Percentiles rank a stretch among this genome's conserved stretches.
phyloP scores from a whole-genome alignment of 148 eudicot species.

The Beta vulgaris region DNA sequence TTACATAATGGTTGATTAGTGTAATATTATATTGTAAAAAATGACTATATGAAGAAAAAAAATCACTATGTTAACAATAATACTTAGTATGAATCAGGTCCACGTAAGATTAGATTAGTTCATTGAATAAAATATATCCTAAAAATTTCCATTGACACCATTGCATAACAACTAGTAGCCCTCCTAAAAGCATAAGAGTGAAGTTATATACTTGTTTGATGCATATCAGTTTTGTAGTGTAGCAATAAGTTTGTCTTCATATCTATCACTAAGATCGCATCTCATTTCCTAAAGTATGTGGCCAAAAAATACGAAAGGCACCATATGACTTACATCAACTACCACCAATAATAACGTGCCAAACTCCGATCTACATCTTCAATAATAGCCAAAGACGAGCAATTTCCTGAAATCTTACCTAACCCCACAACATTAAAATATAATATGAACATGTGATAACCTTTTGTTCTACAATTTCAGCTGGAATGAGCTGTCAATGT shows the following conservation, averaged over 20 bases:
- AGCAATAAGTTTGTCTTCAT: constrained; percentile 2
- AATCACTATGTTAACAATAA: too few species aligned
- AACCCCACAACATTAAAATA: background rate
- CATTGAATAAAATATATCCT: too few species aligned
- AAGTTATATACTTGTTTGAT: background rate
- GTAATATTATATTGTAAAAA: too few species aligned
- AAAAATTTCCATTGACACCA: too few species aligned
- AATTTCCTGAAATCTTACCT: constrained; percentile 9
- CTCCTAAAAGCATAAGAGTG: background rate
- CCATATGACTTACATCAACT: background rate
- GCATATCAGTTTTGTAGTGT: background rate
- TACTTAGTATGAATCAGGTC: too few species aligned
- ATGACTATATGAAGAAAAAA: too few species aligned
- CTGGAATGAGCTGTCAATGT: constrained; percentile 7
- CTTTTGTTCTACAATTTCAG: background rate
- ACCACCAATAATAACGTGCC: background rate
- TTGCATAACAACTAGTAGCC: too few species aligned
- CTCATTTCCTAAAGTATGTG: constrained; percentile 11
- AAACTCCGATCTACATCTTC: background rate
- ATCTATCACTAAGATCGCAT: constrained; percentile 10
- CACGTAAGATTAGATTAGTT: too few species aligned
- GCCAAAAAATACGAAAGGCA: background rate
- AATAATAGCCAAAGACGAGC: constrained; percentile 3
- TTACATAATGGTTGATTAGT: too few species aligned
- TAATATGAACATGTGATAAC: background rate